Evolutionary conservation across 495 filamentous ascomycete species (phyloP).

Genomic region (Podospora appendiculata): DNA sequence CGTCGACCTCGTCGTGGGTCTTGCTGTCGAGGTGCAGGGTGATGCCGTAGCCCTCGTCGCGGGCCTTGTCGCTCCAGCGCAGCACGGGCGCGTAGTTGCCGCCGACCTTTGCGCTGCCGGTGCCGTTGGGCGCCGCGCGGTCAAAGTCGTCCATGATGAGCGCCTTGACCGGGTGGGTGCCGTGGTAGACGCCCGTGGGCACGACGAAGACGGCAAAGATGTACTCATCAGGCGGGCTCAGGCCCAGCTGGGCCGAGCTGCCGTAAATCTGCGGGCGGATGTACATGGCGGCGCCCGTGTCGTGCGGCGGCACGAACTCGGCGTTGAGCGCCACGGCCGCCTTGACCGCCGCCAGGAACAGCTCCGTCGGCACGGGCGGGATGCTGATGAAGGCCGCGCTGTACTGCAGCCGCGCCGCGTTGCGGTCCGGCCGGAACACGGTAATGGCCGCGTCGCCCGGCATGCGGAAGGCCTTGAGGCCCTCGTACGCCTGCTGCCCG

Average conservation of each 20-base stretch:
- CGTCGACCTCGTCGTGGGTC: slow-evolving; percentile 71
- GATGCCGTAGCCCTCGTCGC: slow-evolving; percentile 68
- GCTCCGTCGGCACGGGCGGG: slow-evolving; percentile 61
- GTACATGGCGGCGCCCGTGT: slow-evolving; percentile 82
- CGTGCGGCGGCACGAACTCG: slow-evolving; percentile 77
- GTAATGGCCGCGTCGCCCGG: slow-evolving; percentile 53
- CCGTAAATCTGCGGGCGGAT: slow-evolving; percentile 84
- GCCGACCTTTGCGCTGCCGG: slow-evolving; percentile 66
- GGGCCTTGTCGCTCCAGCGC: slow-evolving; percentile 67
- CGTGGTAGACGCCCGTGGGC: slow-evolving; percentile 86
- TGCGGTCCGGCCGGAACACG: slow-evolving; percentile 74
- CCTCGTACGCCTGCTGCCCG: slow-evolving; percentile 89
- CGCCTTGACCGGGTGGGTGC: slow-evolving; percentile 69
- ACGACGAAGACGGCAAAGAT: slow-evolving; percentile 78
- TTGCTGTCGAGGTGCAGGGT: slow-evolving; percentile 82
- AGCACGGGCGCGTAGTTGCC: slow-evolving; percentile 82
- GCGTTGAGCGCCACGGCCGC: slow-evolving; percentile 80
- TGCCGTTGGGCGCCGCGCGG: slow-evolving; percentile 65
- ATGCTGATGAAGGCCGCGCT: slow-evolving; percentile 72
- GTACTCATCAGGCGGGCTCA: slow-evolving; percentile 81
- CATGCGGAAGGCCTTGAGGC: slow-evolving; percentile 82
- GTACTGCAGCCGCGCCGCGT: slow-evolving; percentile 73
- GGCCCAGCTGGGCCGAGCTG: slow-evolving; percentile 67
- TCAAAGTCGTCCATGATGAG: slow-evolving; percentile 74
- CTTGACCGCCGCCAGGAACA: slow-evolving; percentile 67